Conservation (phyloP, 1,139 yeast species). For the Wickerhamomyces sp. region DNA sequence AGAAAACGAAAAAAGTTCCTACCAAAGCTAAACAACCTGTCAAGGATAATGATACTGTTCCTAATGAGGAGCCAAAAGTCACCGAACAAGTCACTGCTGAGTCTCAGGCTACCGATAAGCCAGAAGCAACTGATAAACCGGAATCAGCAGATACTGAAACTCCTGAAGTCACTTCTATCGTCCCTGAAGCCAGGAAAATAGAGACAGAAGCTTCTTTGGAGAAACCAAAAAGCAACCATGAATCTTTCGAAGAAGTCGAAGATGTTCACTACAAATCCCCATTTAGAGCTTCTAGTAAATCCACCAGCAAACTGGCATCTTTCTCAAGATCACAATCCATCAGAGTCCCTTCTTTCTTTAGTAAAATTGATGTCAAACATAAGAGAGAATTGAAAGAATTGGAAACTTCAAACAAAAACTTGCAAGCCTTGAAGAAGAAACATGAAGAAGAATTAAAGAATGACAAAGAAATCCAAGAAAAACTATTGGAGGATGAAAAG, state of each 20-base stretch:
- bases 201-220: not conserved
- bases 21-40: not conserved
- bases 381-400: conserved; percentile 8
- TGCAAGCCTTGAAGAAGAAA: conserved; percentile 5
- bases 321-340: conserved; percentile 4
- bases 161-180: not conserved
- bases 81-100: not conserved
- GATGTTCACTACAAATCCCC: conserved; percentile 13
- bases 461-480: conserved; percentile 5
- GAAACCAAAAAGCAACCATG: too few relatives aligned
- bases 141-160: not conserved
- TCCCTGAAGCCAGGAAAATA: not conserved
- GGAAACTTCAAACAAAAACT: conserved; percentile 5
- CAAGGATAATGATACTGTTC: not conserved
- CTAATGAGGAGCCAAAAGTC: not conserved
- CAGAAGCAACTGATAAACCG: too few relatives aligned
- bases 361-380: conserved; percentile 9
- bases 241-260: conserved; percentile 3
- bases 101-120: too few relatives aligned
- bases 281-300: conserved; percentile 8
- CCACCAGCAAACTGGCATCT: not conserved
- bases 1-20: conserved; percentile 4
- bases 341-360: conserved; percentile 8
- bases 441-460: conserved; percentile 8
- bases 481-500: conserved; percentile 4